Evolutionary conservation across 73 alveolate genomes (phyloP).

Genomic region (Tetrahymena elliotti): DNA sequence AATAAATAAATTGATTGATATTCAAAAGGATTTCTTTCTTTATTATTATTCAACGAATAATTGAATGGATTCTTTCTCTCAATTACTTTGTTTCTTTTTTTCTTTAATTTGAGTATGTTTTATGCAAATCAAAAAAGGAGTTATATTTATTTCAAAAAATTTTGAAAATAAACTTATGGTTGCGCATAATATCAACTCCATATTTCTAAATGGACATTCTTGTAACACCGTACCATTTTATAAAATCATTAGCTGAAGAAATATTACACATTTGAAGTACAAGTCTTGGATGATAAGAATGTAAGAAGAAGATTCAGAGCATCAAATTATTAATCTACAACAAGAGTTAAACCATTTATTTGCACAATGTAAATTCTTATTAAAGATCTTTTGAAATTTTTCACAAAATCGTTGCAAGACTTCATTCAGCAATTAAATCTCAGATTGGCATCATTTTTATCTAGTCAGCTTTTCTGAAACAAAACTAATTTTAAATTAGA

Average conservation of each 20-base stretch:
- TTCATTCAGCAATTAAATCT: too few relatives aligned
- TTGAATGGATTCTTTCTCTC: not conserved
- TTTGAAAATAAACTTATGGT: not conserved
- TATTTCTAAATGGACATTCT: not conserved
- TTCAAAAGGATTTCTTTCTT: not conserved
- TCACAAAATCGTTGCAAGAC: not conserved
- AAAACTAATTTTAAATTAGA: too few relatives aligned
- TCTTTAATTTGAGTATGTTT: not conserved
- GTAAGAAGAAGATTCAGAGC: conserved; percentile 98
- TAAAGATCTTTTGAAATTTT: not conserved
- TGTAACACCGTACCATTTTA: not conserved
- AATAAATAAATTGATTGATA: too few relatives aligned
- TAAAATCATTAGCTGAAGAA: conserved; percentile 62
- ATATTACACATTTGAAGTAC: conserved; percentile 96
- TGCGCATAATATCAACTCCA: not conserved
- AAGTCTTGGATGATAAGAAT: conserved; percentile 95
- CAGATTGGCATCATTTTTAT: not conserved
- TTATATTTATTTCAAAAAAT: not conserved
- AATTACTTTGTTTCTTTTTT: not conserved
- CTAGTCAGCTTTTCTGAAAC: not conserved
- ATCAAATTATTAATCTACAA: conserved; percentile 86
- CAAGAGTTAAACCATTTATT: conserved; percentile 97
- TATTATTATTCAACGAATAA: not conserved
- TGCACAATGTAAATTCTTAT: conserved; percentile 65
- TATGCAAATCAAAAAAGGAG: not conserved